Evolutionary conservation across 2,329 filamentous ascomycete genomes (phyloP).

Genomic region (Cryphonectria parasitica): DNA sequence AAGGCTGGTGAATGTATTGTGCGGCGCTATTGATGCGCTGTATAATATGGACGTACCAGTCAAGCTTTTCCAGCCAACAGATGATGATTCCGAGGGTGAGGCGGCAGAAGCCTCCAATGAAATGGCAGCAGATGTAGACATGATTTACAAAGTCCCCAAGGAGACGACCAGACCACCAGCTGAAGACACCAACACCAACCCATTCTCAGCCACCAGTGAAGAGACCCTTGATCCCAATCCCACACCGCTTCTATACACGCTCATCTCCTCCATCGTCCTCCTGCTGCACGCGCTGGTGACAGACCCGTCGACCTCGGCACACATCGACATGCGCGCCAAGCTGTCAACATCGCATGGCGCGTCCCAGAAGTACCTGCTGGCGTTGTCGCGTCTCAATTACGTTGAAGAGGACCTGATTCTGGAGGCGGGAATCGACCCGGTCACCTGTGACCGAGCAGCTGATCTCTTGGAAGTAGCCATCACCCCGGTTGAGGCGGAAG

Average conservation of each 20-base stretch:
- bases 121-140: background rate
- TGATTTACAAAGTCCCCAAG: too few species aligned
- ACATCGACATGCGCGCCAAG: slow-evolving; percentile 70
- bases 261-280: slow-evolving; percentile 53
- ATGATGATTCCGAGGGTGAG: background rate
- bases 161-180: background rate
- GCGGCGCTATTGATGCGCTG: slow-evolving; percentile 71
- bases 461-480: slow-evolving; percentile 79
- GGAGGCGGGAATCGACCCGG: slow-evolving; percentile 75
- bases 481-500: slow-evolving; percentile 70
- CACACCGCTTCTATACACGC: slow-evolving; percentile 43
- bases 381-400: slow-evolving; percentile 83
- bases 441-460: slow-evolving; percentile 80
- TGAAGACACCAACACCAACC: slow-evolving; percentile 21
- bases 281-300: slow-evolving; percentile 59
- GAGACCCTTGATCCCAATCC: slow-evolving; percentile 26
- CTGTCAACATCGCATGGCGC: slow-evolving; percentile 71
- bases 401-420: slow-evolving; percentile 76
- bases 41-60: slow-evolving; percentile 60
- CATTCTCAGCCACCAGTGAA: slow-evolving; percentile 17
- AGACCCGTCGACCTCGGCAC: slow-evolving; percentile 47
- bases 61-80: slow-evolving; percentile 10
- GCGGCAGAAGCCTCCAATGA: background rate
- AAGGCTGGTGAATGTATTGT: slow-evolving; percentile 69
- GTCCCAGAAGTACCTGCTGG: slow-evolving; percentile 80